These are phyloP conservation scores for Saccharomyces mikatae DNA, from an alignment of 805 yeast genomes.

Conservation along the genomic window DNA sequence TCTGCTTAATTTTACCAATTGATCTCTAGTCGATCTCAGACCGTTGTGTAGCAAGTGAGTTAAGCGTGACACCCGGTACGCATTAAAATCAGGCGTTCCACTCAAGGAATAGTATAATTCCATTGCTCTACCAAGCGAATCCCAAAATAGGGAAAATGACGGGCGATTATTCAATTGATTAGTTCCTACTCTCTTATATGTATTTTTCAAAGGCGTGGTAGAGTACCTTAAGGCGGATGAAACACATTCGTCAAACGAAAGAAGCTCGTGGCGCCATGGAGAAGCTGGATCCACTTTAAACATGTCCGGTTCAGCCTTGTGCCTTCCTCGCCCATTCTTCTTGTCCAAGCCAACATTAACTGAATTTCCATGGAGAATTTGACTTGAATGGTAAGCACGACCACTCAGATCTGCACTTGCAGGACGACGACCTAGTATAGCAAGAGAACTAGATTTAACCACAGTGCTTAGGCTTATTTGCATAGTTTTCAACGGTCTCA, in stretches of 20 bases:
- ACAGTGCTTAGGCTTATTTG: neutral
- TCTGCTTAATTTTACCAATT: constrained; percentile 41
- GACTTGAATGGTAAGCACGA: neutral
- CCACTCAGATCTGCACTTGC: neutral
- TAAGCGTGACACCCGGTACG: constrained; percentile 36
- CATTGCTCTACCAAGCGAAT: constrained; percentile 41
- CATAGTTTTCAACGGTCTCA: neutral
- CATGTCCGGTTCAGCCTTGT: neutral
- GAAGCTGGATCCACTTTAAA: neutral
- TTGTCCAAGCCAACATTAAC: neutral
- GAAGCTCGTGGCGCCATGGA: neutral
- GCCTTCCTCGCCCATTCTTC: neutral
- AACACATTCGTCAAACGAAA: constrained; percentile 13
- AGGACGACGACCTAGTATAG: neutral
- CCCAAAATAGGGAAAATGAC: constrained; percentile 37
- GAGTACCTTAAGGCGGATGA: constrained; percentile 11
- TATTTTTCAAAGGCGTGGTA: constrained; percentile 11
- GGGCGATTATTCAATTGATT: neutral
- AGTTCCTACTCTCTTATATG: constrained; percentile 6
- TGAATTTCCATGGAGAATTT: neutral
- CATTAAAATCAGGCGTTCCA: constrained; percentile 37
- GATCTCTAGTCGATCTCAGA: constrained; percentile 43
- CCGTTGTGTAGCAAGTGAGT: constrained; percentile 45
- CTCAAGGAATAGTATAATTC: constrained; percentile 38
- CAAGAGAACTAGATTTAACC: neutral